phyloP scores from a whole-genome alignment of 208 protist genomes.

The Crithidia brevicula region DNA sequence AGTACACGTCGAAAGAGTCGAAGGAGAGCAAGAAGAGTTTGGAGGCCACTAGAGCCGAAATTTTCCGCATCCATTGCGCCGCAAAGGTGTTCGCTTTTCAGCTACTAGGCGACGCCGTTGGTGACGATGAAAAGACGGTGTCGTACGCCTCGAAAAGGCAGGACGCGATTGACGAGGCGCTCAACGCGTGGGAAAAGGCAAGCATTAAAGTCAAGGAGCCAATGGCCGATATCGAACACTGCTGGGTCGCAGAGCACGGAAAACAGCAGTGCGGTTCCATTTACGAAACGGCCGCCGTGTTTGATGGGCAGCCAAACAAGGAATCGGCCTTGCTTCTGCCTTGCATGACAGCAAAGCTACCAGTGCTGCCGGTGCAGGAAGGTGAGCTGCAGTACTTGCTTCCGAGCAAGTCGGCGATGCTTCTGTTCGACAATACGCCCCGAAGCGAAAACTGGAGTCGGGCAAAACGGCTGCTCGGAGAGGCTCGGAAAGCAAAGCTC shows the following conservation, averaged over 20 bases:
- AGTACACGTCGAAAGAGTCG: conserved; percentile 72
- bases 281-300: conserved; percentile 42
- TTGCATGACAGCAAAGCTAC: conserved; percentile 43
- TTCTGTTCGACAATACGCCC: conserved; percentile 50
- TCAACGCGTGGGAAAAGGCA: conserved; percentile 66
- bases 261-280: conserved; percentile 47
- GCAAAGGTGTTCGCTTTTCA: conserved; percentile 77
- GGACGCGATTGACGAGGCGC: conserved; percentile 61
- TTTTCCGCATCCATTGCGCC: conserved; percentile 62
- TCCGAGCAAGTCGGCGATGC: conserved; percentile 37
- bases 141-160: conserved; percentile 50
- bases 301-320: conserved; percentile 37
- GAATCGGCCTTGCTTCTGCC: conserved; percentile 41
- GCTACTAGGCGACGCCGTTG: conserved; percentile 47
- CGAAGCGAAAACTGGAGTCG: conserved; percentile 44
- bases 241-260: conserved; percentile 56
- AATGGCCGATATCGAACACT: conserved; percentile 63
- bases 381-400: conserved; percentile 69
- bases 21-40: conserved; percentile 69
- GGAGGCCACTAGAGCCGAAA: conserved; percentile 67
- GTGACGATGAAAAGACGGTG: conserved; percentile 49
- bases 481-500: conserved; percentile 34
- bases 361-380: conserved; percentile 46
- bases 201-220: conserved; percentile 58
- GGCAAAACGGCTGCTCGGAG: conserved; percentile 39